Evolutionary conservation across 352 stramenopile species (phyloP), one percentile per base, ranked within the genome.

Genomic region (Phytopythium boreale): DNA sequence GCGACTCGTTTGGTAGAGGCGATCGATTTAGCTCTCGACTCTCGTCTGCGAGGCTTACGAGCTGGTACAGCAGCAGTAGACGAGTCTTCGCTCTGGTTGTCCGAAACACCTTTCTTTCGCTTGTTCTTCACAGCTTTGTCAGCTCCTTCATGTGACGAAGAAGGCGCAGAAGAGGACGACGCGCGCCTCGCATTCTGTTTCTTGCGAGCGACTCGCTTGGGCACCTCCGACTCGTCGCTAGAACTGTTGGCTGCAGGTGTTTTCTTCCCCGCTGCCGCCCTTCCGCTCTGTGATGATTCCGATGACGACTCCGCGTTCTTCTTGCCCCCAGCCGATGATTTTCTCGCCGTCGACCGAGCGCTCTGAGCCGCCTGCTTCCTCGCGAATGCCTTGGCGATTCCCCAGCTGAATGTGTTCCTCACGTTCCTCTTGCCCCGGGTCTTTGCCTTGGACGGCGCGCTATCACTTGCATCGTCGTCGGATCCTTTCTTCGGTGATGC

Each of bases 321-420:
- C 37, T 61, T 58, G 2, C 53, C 62, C n/a, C 70, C 69, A 26
- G 70, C 76, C 20, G 56, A 52, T 7, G 56, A 36, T 2, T 14
- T 58, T 67, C 41, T 63, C 63, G 46, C 51, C 58, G 29, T 50
- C 63, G 14, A 22, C 29, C 70, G 9, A 26, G 41, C 9, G 24
- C 62, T 53, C 26, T 53, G 24, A 11, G 68, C 51, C 11, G 59
- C 59, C 46, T 88, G 74, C 41, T 91, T 91, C 31, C 76, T 56
- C 26, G 76, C 80, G 68, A 91, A 91, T 4, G 82, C 82, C 49
- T 89, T 91, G 2, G 65, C 66, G 49, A 91, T 91, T 1, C 80
- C 82, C 82, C 82, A 91, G 26, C 82, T 89, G 47, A 86, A 91
- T 0, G 82, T 87, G 39, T 91, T 91, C 7, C 82, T 67, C 6